Base-by-base conservation (phyloP, 2,329 filamentous ascomycete species). In the Ascosphaera apis region DNA sequence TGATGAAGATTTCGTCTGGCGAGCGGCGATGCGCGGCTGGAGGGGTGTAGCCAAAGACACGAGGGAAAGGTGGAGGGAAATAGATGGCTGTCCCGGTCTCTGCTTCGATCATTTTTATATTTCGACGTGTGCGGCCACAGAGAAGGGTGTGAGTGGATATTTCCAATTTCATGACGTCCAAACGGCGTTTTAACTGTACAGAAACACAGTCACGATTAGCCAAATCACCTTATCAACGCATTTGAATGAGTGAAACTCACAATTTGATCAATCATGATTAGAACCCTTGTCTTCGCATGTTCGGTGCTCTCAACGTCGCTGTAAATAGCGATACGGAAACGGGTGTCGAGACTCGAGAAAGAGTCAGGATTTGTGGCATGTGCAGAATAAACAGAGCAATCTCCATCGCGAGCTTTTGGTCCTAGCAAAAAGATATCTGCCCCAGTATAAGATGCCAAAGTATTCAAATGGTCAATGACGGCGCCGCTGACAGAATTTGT, bases 91-190 rank as follows among this genome's bases (percentile, higher is more conserved):
- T 95, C 48, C 84, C 82, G 11, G 88, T 95, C 18, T 78, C 73
- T 11, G 88, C 91, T 57, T 98, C 88, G 49, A 98, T 93, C 48
- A 88, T 63, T 62, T 95, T 95, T 61, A 98, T 92, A 54, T 93
- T 93, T 63, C 92, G 91, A 46, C 88, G 72, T 46, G 84, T 86
- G 34, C 88, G 79, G 34, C 88, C 88, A 53, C 84, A 93, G 35
- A 95, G 74, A 37, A 93, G 66, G 39, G 83, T 88, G 53, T 98
- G 88, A 52, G 92, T 69, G 17, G 82, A 80, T 35, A 86, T 61
- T 46, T 93, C 84, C 40, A 92, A 66, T 50, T 79, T 78, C 48
- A 83, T 72, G 34, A 67, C 72, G 53, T 92, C 83, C 37, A 88
- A 76, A 40, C 58, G 57, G 42, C 62, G 61, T 55, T 65, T 64